Conservation (phyloP, 257 asterid genomes). For the Petunia axillaris region DNA sequence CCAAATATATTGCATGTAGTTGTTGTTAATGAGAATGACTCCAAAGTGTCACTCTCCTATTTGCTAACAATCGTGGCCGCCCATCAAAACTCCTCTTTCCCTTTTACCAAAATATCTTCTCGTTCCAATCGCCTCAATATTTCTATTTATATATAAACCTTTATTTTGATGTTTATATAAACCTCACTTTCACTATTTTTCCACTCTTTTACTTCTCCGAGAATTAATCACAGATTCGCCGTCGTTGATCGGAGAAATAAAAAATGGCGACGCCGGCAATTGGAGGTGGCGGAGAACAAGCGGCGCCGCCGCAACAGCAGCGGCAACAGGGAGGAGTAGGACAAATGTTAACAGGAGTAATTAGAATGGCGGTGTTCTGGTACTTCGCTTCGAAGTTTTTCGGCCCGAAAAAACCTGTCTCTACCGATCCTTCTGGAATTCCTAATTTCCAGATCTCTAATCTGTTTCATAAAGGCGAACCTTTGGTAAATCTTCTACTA, state of each 20-base stretch:
- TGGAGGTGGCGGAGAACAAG: conserved; percentile 40
- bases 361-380: conserved; percentile 92
- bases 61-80: too few species aligned
- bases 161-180: too few species aligned
- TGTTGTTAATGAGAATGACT: too few species aligned
- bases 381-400: conserved; percentile 92
- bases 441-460: conserved; percentile 77
- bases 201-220: not conserved
- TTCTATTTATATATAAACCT: too few species aligned
- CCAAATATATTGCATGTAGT: too few species aligned
- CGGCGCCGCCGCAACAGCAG: conserved; percentile 42
- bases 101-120: too few species aligned
- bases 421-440: conserved; percentile 45
- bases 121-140: too few species aligned
- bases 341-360: conserved; percentile 86
- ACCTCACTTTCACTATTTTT: not conserved
- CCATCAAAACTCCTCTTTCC: too few species aligned
- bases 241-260: not conserved
- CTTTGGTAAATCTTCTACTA: conserved; percentile 54
- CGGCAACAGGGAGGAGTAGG: conserved; percentile 66
- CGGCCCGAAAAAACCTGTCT: conserved; percentile 67
- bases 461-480: conserved; percentile 82
- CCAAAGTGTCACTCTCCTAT: too few species aligned
- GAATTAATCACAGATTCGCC: not conserved
- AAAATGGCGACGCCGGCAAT: conserved; percentile 66